phyloP scores from a whole-genome alignment of 495 filamentous ascomycete genomes.

The Delitschia confertaspora region DNA sequence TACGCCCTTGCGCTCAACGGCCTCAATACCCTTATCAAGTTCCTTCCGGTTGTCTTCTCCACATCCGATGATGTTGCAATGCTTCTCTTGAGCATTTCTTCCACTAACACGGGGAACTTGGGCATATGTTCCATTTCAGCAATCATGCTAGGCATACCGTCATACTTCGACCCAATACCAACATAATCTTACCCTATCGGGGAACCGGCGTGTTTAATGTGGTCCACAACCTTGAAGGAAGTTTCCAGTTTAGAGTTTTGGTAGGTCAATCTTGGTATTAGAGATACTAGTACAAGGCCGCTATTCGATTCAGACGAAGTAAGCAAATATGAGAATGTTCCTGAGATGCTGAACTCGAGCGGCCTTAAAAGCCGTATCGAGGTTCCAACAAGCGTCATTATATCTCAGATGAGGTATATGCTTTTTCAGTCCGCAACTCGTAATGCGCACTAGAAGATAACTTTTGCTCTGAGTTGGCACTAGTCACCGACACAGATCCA shows the following conservation, averaged over 20 bases:
- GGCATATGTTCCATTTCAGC: conserved; percentile 34
- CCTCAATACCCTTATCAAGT: too few species aligned
- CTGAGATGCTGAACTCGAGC: conserved; percentile 23
- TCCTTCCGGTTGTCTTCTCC: too few species aligned
- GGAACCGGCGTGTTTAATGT: conserved; percentile 8
- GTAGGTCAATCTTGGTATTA: too few species aligned
- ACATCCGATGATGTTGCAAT: too few species aligned
- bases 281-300: conserved; percentile 4
- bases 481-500: not conserved
- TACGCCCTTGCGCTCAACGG: too few species aligned
- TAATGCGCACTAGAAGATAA: not conserved
- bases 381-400: conserved; percentile 28
- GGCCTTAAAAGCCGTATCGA: too few species aligned
- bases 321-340: conserved; percentile 16
- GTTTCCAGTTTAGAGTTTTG: not conserved
- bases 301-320: too few species aligned
- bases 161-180: conserved; percentile 14
- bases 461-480: conserved; percentile 2
- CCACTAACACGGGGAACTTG: conserved; percentile 4
- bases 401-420: conserved; percentile 33
- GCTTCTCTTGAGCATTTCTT: conserved; percentile 2
- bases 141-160: conserved; percentile 39
- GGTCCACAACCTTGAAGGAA: conserved; percentile 3
- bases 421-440: conserved; percentile 8
- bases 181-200: conserved; percentile 4